Conservation (phyloP, 2,329 filamentous ascomycete genomes). For the Fusarium sp. region DNA sequence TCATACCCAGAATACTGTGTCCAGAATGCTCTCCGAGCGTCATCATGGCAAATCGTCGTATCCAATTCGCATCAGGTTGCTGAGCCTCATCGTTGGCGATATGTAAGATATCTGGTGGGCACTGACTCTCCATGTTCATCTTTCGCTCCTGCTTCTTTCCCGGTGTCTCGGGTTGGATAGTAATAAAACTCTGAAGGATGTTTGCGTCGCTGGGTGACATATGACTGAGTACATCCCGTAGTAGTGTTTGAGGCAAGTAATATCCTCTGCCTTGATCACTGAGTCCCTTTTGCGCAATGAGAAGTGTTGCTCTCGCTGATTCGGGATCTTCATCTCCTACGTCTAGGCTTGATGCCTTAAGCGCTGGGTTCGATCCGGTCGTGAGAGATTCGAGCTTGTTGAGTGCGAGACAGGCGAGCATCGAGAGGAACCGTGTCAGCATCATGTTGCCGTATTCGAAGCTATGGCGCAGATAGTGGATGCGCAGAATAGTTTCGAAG, state of each 20-base stretch:
- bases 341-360: background rate
- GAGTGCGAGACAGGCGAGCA: slow-evolving; percentile 1
- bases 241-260: background rate
- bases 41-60: background rate
- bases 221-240: background rate
- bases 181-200: slow-evolving; percentile 8
- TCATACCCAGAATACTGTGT: slow-evolving; percentile 2
- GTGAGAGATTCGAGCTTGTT: background rate
- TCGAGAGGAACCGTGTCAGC: slow-evolving; percentile 4
- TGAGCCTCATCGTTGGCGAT: background rate
- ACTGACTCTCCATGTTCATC: slow-evolving; percentile 14
- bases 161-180: background rate
- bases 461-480: slow-evolving; percentile 21
- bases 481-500: slow-evolving; percentile 19
- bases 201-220: slow-evolving; percentile 1
- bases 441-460: slow-evolving; percentile 19
- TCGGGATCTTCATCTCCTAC: background rate
- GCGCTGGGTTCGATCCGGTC: background rate
- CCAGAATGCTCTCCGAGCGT: background rate
- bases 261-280: slow-evolving; percentile 8
- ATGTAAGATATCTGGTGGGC: background rate
- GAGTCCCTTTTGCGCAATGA: slow-evolving; percentile 9
- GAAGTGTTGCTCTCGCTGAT: background rate
- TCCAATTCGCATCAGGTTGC: slow-evolving; percentile 1
- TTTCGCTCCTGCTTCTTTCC: background rate